phyloP scores from a whole-genome alignment of 495 filamentous ascomycete genomes.

The Schizothecium vesticola region DNA sequence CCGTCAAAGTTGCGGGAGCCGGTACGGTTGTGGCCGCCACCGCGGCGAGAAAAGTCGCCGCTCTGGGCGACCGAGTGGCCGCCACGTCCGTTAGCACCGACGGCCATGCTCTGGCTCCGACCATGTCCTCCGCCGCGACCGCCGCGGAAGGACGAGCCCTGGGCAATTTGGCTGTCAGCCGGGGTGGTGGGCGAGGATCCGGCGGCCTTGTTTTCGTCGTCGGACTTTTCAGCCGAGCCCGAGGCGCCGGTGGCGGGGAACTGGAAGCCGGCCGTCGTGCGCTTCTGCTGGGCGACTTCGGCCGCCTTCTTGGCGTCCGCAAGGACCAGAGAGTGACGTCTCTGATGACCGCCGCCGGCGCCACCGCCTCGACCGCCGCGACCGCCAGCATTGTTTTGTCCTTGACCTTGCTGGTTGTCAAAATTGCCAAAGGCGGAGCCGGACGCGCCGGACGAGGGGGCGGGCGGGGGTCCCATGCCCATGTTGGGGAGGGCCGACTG shows the following conservation, averaged over 20 bases:
- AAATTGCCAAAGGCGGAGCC: conserved; percentile 77
- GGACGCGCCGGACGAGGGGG: conserved; percentile 91
- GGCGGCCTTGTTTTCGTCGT: conserved; percentile 43
- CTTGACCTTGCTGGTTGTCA: conserved; percentile 56
- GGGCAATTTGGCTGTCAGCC: conserved; percentile 45
- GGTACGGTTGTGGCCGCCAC: conserved; percentile 67
- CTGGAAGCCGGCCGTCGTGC: conserved; percentile 88
- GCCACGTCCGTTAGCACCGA: conserved; percentile 48
- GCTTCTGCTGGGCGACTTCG: conserved; percentile 92
- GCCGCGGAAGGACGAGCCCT: conserved; percentile 42
- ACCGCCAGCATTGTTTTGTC: conserved; percentile 62
- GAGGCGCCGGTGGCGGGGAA: conserved; percentile 77
- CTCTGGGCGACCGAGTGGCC: conserved; percentile 33
- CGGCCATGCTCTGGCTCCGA: conserved; percentile 59
- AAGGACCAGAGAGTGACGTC: conserved; percentile 89
- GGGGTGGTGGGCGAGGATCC: conserved; percentile 36
- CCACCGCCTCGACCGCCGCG: conserved; percentile 71
- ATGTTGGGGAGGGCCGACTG: conserved; percentile 95
- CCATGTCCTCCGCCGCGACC: conserved; percentile 51
- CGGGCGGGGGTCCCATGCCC: conserved; percentile 88
- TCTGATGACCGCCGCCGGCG: conserved; percentile 74
- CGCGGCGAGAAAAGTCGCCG: conserved; percentile 64
- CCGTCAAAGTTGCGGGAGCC: conserved; percentile 91
- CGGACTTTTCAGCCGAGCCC: conserved; percentile 48
- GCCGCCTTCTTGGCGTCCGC: conserved; percentile 97